Evolutionary conservation across 305 asterid species (phyloP), one percentile per base, ranked within the genome.

Genomic region (Lippia alba): DNA sequence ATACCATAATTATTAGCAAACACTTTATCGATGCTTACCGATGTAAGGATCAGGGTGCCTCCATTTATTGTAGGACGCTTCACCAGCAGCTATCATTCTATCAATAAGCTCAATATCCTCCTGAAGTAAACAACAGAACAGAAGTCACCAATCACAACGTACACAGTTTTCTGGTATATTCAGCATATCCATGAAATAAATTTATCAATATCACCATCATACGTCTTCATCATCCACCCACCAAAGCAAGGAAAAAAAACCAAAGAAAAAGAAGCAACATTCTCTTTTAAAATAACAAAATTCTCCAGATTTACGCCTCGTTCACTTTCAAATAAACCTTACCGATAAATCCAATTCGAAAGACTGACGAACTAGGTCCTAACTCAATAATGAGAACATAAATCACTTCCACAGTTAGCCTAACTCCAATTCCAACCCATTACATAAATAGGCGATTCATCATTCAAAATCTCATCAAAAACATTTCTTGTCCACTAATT

Each of bases 31-130:
- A 56, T n/a, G 79, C 90, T 70, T 81, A 94, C 97, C 99, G 62
- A 90, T 70, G 78, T 94, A 94, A 66, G 99, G 99, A 79, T 94
- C 99, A 54, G 99, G 97, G 66, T 91, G 97, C 79, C 89, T 76
- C 91, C 89, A 94, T 81, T 89, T 89, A 61, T 91, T 77, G 76
- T 91, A 73, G 61, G 74, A 56, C 50, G 91, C 86, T 83, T 91
- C 97, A 48, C 89, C 96, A 82, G 78, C 81, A 62, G 77, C 81
- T 63, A 91, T 85, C 89, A 94, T 76, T 78, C 91, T 86, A 73
- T 91, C 99, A 73, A 89, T 89, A 60, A 81, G 83, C 75, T 94
- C 99, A 65, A 86, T 36, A 81, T 91, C 89, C 83, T 94, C 93
- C 96, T 94, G 87, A 58, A 81, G 30, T 24, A 67, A 66, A 53